phyloP scores from a whole-genome alignment of 306 rosid species.

The Pueraria montana region DNA sequence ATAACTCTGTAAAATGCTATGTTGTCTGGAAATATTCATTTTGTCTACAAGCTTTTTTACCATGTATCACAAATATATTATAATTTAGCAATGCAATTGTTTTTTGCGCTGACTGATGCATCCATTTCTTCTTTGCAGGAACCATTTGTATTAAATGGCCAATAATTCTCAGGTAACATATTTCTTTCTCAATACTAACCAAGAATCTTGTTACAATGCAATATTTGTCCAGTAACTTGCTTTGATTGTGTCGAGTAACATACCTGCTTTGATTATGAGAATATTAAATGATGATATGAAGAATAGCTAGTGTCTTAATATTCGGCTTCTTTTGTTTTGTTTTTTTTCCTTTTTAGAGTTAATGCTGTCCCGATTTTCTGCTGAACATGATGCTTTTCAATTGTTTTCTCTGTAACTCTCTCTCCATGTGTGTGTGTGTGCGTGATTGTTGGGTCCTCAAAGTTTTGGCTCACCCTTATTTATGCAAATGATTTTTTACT shows the following conservation, averaged over 20 bases:
- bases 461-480: constrained; percentile 52
- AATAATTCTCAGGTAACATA: constrained; percentile 78
- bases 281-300: constrained; percentile 22
- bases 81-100: not conserved
- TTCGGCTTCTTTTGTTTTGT: not conserved
- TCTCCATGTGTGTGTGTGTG: not conserved
- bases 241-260: constrained; percentile 5
- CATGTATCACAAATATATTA: not conserved
- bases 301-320: constrained; percentile 3
- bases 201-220: not conserved
- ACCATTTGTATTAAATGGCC: constrained; percentile 68
- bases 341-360: not conserved
- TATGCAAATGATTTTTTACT: constrained; percentile 40
- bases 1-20: constrained; percentile 2
- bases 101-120: constrained; percentile 1
- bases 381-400: not conserved
- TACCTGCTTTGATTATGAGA: not conserved
- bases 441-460: constrained; percentile 57
- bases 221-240: constrained; percentile 11
- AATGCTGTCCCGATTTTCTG: not conserved
- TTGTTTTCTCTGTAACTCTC: not conserved
- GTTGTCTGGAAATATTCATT: not conserved
- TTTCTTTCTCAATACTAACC: constrained; percentile 22
- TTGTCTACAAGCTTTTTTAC: not conserved
- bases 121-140: constrained; percentile 45